These are phyloP conservation scores for Xerophyta viscosa DNA, from an alignment of 106 monocot species.

Conservation along the genomic window DNA sequence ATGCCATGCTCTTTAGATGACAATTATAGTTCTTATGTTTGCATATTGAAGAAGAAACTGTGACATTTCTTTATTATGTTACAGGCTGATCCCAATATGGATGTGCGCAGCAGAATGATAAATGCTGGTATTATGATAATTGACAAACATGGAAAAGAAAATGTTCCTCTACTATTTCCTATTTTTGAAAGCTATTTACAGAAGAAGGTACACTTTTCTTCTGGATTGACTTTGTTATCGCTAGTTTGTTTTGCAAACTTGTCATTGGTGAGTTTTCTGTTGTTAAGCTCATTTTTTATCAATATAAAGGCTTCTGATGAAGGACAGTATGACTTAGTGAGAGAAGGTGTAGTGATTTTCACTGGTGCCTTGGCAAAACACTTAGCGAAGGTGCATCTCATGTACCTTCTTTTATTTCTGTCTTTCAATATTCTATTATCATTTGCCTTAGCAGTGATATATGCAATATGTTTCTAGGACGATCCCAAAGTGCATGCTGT, in stretches of 20 bases:
- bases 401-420: too few relatives aligned
- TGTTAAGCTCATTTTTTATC: too few relatives aligned
- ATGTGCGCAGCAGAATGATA: constrained; percentile 92
- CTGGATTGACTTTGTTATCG: neutral
- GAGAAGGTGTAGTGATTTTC: constrained; percentile 97
- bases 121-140: constrained; percentile 94
- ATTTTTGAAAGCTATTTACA: constrained; percentile 96
- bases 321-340: constrained; percentile 88
- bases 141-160: constrained; percentile 91
- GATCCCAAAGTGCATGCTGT: constrained; percentile 95
- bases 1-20: neutral
- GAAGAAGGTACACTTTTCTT: constrained; percentile 60
- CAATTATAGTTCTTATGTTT: neutral
- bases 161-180: constrained; percentile 86
- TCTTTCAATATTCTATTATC: too few relatives aligned
- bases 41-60: neutral
- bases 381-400: constrained; percentile 60
- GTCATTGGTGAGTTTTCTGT: too few relatives aligned
- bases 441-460: too few relatives aligned
- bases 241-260: too few relatives aligned
- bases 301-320: constrained; percentile 64
- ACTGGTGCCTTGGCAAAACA: constrained; percentile 95
- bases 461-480: constrained; percentile 34
- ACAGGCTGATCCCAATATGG: constrained; percentile 90
- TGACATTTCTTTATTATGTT: constrained; percentile 1